A percentile compares a stretch with the other conserved stretches of the same genome.
Evolutionary conservation across 441 rosid species (phyloP).

Genomic region (Lepidium campestre): DNA sequence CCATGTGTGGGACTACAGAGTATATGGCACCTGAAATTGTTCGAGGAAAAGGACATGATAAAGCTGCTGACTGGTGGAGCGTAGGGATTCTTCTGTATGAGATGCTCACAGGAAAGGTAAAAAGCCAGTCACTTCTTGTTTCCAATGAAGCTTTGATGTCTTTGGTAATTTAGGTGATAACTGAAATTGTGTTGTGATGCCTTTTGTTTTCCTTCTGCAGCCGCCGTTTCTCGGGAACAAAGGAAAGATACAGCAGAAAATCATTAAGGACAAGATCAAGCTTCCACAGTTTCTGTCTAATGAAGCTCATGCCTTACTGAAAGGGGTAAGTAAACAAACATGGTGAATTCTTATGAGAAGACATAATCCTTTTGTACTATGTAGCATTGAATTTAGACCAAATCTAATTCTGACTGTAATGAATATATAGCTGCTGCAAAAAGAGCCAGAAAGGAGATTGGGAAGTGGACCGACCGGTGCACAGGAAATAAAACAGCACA

Average conservation of each 20-base stretch:
- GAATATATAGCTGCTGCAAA: slow-evolving; percentile 27
- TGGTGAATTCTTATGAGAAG: not conserved
- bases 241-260: slow-evolving; percentile 51
- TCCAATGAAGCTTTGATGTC: not conserved
- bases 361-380: not conserved
- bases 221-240: slow-evolving; percentile 59
- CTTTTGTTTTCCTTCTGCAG: slow-evolving; percentile 21
- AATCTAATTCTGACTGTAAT: not conserved
- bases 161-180: not conserved
- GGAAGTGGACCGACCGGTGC: slow-evolving; percentile 50
- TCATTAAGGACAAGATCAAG: slow-evolving; percentile 60
- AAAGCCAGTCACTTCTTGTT: not conserved
- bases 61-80: slow-evolving; percentile 99
- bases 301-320: slow-evolving; percentile 59
- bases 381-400: not conserved
- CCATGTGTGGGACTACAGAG: slow-evolving; percentile 88
- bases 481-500: slow-evolving; percentile 44
- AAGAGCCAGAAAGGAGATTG: slow-evolving; percentile 31
- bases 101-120: slow-evolving; percentile 92
- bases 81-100: slow-evolving; percentile 81
- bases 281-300: slow-evolving; percentile 47
- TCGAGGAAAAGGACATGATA: slow-evolving; percentile 82
- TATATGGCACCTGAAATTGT: slow-evolving; percentile 95
- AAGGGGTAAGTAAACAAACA: slow-evolving; percentile 40
- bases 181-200: not conserved